Base-by-base conservation (phyloP, 441 rosid species). In the Daphne laureola region DNA sequence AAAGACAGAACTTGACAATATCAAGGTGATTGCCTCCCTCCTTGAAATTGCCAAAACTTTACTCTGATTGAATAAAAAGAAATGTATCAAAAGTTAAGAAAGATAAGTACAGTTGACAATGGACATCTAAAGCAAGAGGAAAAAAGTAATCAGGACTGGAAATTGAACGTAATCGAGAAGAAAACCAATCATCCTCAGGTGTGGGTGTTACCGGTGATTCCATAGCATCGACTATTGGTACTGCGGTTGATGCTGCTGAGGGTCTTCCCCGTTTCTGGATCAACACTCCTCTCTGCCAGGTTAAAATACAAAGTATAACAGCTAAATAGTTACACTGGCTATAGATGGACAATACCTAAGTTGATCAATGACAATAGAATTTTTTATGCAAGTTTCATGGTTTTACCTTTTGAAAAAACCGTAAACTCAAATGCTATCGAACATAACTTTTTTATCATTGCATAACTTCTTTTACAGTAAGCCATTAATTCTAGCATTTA, bases 211-310 rank as follows among this genome's bases (percentile, higher is more conserved):
- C 67, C 17, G 89, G 84, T 43, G 98, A 86, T 75, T 80, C 89
- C 0, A 92, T 84, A 60, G 95, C 96, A 63, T 92, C 98, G 53
- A 49, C 96, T 43, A 89, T 80, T 49, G 98, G 89, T 43, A 92
- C 84, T 35, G 97, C 81, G 9, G 96, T 92, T 53, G 98, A 92
- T 56, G 98, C 97, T 60, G 97, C 98, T 4, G 97, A 92, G 43
- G 98, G 89, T 71, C 97, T 76, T 68, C 98, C 98, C 98, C 97
- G 84, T 74, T 92, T 92, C 79, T 92, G 51, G 71, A 89, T 92
- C 57, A 92, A 63, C 35, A 61, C 75, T 43, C 98, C 98, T 80
- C 97, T 78, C 98, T 89, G 78, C 65, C 38, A 77, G 57, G 62
- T 54, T 45, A 62, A 66, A 64, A 36, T 12, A 31, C 11, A 9